phyloP scores from a whole-genome alignment of 495 filamentous ascomycete genomes.

The Penicillium bovifimosum region DNA sequence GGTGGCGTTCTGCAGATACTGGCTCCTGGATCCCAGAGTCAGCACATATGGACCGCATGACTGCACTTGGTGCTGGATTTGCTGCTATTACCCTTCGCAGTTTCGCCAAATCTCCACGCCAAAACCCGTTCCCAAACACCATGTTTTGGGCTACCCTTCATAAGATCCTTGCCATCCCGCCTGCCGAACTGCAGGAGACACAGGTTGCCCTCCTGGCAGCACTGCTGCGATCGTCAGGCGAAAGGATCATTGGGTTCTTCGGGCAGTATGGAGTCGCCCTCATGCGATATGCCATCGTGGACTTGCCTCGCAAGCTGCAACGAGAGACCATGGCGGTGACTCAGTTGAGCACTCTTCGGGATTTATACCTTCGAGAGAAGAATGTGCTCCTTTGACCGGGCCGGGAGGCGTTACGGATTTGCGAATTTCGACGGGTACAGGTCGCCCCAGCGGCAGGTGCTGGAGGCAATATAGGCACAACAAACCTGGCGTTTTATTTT shows the following conservation, averaged over 20 bases:
- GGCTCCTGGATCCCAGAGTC: constrained; percentile 58
- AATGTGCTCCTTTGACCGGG: constrained; percentile 45
- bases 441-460: background rate
- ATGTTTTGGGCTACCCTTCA: constrained; percentile 77
- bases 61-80: constrained; percentile 77
- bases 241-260: constrained; percentile 69
- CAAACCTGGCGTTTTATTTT: background rate
- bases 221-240: constrained; percentile 66
- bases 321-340: constrained; percentile 49
- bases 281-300: constrained; percentile 58
- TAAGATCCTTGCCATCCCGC: constrained; percentile 65
- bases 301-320: constrained; percentile 53
- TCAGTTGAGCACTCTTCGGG: constrained; percentile 53
- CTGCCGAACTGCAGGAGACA: constrained; percentile 60
- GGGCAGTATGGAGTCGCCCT: constrained; percentile 62
- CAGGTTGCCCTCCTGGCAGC: constrained; percentile 74
- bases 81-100: constrained; percentile 75
- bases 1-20: constrained; percentile 52
- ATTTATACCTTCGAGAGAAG: constrained; percentile 53
- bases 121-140: constrained; percentile 71
- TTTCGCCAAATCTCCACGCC: constrained; percentile 59
- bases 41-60: constrained; percentile 72
- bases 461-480: background rate
- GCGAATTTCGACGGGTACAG: background rate
- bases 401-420: background rate